These are phyloP conservation scores for Cladosporium halotolerans DNA, from an alignment of 2,329 filamentous ascomycete genomes.

Conservation along the genomic window DNA sequence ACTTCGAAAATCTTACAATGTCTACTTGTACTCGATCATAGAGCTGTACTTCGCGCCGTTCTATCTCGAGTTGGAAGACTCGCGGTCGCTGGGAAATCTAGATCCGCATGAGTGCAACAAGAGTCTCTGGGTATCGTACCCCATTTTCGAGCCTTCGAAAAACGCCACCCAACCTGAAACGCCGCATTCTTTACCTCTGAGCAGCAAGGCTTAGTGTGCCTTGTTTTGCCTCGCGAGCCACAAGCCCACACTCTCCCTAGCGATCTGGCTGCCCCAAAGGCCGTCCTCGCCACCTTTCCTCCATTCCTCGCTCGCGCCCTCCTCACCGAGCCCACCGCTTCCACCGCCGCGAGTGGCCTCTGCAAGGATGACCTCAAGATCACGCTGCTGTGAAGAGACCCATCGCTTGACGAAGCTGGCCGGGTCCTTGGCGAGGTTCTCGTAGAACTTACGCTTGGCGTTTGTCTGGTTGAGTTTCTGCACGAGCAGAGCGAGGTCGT, in stretches of 20 bases:
- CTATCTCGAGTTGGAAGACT: no score
- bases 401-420: constrained; percentile 78
- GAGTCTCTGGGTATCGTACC: no score
- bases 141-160: neutral
- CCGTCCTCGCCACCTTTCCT: constrained; percentile 56
- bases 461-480: constrained; percentile 80
- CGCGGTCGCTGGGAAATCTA: no score
- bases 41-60: no score
- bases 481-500: constrained; percentile 75
- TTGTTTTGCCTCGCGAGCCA: constrained; percentile 39
- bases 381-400: constrained; percentile 84
- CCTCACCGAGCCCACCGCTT: constrained; percentile 37
- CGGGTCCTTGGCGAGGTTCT: constrained; percentile 70
- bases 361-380: constrained; percentile 80
- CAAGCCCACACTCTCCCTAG: constrained; percentile 56
- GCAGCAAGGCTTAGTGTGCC: constrained; percentile 2
- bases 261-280: constrained; percentile 57
- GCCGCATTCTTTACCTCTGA: neutral
- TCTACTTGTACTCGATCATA: no score
- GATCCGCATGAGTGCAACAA: no score
- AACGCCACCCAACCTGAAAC: neutral
- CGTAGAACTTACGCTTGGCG: constrained; percentile 84
- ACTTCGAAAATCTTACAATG: no score
- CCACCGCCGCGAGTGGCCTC: constrained; percentile 58
- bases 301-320: constrained; percentile 61